Conservation (phyloP, 2,329 filamentous ascomycete species). For the Ilyonectria robusta region DNA sequence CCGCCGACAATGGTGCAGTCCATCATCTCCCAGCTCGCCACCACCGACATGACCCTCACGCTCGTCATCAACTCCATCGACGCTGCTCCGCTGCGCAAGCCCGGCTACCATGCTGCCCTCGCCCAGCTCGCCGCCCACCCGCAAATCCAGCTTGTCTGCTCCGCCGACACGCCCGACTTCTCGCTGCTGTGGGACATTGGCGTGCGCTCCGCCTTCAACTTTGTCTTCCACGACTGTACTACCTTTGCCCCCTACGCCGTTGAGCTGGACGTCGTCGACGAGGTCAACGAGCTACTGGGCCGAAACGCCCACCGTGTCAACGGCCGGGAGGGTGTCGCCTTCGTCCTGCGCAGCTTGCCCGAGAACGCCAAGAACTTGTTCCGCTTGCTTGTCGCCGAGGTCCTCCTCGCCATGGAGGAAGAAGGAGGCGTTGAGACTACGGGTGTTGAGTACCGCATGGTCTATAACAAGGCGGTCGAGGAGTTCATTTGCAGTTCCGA, state of each 20-base stretch:
- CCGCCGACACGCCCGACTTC: slow-evolving; percentile 90
- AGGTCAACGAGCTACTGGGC: slow-evolving; percentile 89
- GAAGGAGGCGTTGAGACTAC: slow-evolving; percentile 70
- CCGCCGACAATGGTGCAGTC: slow-evolving; percentile 78
- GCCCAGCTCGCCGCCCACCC: slow-evolving; percentile 83
- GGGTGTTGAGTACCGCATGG: slow-evolving; percentile 88
- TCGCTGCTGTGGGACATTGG: slow-evolving; percentile 90
- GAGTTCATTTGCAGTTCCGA: slow-evolving; percentile 98
- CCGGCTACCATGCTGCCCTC: slow-evolving; percentile 78
- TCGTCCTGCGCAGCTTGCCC: slow-evolving; percentile 89
- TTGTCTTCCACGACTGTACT: slow-evolving; percentile 94
- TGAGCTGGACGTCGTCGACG: slow-evolving; percentile 89
- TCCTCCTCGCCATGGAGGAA: slow-evolving; percentile 79
- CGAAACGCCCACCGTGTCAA: slow-evolving; percentile 84
- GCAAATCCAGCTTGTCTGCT: slow-evolving; percentile 80
- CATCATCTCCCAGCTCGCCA: slow-evolving; percentile 72
- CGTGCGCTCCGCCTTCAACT: slow-evolving; percentile 85
- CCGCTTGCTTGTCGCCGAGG: slow-evolving; percentile 85
- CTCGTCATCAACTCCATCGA: slow-evolving; percentile 91
- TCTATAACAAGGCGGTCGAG: slow-evolving; percentile 96
- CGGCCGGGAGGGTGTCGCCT: slow-evolving; percentile 91
- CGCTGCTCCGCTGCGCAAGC: slow-evolving; percentile 80
- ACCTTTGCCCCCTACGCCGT: slow-evolving; percentile 83
- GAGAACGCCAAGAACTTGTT: slow-evolving; percentile 94
- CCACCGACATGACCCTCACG: slow-evolving; percentile 65